Conservation (phyloP, 78 protist species). For the Dictyostelium purpureum region DNA sequence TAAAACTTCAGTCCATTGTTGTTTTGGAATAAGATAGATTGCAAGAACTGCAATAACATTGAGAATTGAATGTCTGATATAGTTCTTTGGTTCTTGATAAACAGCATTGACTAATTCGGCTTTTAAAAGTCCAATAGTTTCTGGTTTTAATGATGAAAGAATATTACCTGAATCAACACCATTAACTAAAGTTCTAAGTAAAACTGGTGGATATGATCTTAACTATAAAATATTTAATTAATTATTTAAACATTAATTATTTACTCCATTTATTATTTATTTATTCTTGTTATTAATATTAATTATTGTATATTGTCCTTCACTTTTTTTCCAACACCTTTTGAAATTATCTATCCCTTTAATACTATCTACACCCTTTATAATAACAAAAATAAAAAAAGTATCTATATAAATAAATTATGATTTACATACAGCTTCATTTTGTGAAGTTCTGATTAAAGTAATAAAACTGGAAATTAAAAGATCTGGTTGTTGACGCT, state of each 20-base stretch:
- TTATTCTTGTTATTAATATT: background rate
- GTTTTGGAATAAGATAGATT: background rate
- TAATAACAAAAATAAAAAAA: too few species aligned
- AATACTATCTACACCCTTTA: too few species aligned
- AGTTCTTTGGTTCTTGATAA: background rate
- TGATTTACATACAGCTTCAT: background rate
- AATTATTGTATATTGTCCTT: too few species aligned
- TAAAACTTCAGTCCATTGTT: slow-evolving; percentile 38
- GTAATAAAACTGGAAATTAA: slow-evolving; percentile 10
- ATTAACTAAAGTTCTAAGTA: slow-evolving; percentile 37
- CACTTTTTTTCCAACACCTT: too few species aligned
- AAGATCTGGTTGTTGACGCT: slow-evolving; percentile 16
- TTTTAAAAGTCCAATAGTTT: background rate
- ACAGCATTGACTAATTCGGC: background rate
- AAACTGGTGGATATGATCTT: slow-evolving; percentile 45
- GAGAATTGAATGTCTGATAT: slow-evolving; percentile 12
- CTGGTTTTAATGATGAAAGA: background rate
- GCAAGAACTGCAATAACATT: slow-evolving; percentile 21
- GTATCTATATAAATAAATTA: background rate
- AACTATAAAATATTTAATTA: background rate
- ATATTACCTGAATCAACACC: background rate
- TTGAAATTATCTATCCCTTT: too few species aligned
- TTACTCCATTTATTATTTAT: background rate
- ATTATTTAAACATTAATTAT: background rate
- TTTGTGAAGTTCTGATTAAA: background rate